Percentiles rank a stretch among this genome's conserved stretches.
phyloP scores from a whole-genome alignment of 345 rosid species.

The Limnanthes douglasii region DNA sequence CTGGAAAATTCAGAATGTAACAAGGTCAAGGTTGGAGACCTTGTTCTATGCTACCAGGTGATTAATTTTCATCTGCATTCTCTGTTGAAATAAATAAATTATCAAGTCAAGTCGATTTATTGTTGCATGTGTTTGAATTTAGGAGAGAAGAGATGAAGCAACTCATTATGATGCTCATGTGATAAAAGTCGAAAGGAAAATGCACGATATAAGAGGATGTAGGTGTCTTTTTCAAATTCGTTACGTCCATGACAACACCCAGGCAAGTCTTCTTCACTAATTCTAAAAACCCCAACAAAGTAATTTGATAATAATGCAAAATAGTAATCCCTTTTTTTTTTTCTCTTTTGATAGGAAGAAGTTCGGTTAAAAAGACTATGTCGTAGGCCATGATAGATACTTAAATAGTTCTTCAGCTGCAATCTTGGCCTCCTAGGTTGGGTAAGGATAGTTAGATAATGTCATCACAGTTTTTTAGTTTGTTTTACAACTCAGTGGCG shows the following conservation, averaged over 20 bases:
- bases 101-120: too few relatives aligned
- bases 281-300: too few relatives aligned
- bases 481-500: too few relatives aligned
- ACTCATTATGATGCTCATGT: conserved; percentile 48
- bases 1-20: conserved; percentile 45
- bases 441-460: too few relatives aligned
- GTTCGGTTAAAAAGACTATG: conserved; percentile 49
- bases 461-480: too few relatives aligned
- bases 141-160: conserved; percentile 58
- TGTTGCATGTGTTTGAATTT: not conserved
- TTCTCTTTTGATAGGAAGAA: conserved; percentile 23
- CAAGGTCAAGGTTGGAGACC: conserved; percentile 38
- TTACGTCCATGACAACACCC: conserved; percentile 33
- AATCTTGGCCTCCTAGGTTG: too few relatives aligned
- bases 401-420: too few relatives aligned
- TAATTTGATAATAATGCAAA: not conserved
- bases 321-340: not conserved
- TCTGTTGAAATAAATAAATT: too few relatives aligned
- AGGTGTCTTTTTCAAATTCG: conserved; percentile 41
- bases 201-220: conserved; percentile 63
- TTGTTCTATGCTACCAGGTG: conserved; percentile 59
- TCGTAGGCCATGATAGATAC: conserved; percentile 28
- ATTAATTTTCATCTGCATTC: too few relatives aligned
- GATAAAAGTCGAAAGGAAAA: conserved; percentile 30
- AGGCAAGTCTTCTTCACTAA: conserved; percentile 24